Percentiles rank a stretch among this genome's conserved stretches.
Evolutionary conservation across 768 basidiomycete species (phyloP).

Genomic region (Termitomyces sp.): DNA sequence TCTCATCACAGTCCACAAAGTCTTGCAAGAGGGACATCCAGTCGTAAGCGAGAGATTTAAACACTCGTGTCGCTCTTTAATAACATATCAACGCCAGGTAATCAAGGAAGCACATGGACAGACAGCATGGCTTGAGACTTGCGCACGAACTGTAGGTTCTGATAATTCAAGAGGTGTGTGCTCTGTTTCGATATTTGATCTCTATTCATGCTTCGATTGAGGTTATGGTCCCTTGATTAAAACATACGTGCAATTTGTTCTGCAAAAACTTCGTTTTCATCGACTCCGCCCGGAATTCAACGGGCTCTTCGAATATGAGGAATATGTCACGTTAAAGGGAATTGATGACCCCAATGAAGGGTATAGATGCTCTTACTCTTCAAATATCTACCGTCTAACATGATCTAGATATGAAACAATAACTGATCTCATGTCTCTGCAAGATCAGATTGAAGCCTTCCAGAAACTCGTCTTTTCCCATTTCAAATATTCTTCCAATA

Average conservation of each 20-base stretch:
- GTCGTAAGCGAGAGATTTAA: constrained; percentile 52
- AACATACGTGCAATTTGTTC: constrained; percentile 93
- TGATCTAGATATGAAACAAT: constrained; percentile 89
- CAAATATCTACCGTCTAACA: constrained; percentile 10
- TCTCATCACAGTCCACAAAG: constrained; percentile 95
- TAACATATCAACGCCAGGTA: constrained; percentile 49
- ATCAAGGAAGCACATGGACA: constrained; percentile 97
- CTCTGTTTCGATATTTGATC: not conserved
- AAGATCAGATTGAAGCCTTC: constrained; percentile 99
- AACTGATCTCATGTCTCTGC: constrained; percentile 93
- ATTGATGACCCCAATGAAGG: constrained; percentile 99
- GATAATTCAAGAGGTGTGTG: constrained; percentile 72
- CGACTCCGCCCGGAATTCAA: constrained; percentile 96
- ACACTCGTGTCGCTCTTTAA: not conserved
- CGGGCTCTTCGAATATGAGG: constrained; percentile 98
- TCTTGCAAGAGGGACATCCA: constrained; percentile 96
- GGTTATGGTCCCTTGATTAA: constrained; percentile 92
- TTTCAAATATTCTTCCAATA: constrained; percentile 87
- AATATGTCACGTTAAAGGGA: constrained; percentile 94
- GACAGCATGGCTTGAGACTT: constrained; percentile 97
- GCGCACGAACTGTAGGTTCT: constrained; percentile 80
- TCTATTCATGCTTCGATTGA: constrained; percentile 24
- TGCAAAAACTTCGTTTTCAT: constrained; percentile 95
- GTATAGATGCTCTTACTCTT: constrained; percentile 41
- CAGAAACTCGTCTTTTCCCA: constrained; percentile 97